Evolutionary conservation across 2,329 filamentous ascomycete genomes (phyloP).

Genomic region (Ophiostoma sp.): DNA sequence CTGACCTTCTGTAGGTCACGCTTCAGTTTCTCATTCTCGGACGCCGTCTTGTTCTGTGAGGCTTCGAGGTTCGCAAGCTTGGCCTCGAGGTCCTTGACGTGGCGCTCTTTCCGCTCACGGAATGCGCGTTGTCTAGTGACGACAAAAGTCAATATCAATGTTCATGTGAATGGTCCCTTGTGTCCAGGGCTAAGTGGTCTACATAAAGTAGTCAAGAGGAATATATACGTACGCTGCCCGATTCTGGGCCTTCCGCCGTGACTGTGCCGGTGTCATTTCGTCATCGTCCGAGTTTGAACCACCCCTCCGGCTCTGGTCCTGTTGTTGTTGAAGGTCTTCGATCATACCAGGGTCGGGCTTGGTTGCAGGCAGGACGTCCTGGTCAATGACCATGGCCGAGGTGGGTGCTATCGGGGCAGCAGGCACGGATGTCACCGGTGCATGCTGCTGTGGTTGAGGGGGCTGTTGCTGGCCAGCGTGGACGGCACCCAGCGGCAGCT

Average conservation of each 20-base stretch:
- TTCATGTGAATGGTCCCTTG: not conserved
- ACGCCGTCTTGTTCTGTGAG: constrained; percentile 67
- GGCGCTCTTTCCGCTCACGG: constrained; percentile 90
- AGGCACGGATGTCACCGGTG: not conserved
- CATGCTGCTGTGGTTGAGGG: constrained; percentile 29
- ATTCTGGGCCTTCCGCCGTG: constrained; percentile 61
- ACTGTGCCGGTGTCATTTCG: constrained; percentile 58
- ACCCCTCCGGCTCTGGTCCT: constrained; percentile 35
- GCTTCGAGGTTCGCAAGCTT: constrained; percentile 78
- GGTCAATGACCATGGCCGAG: constrained; percentile 28
- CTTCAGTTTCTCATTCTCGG: constrained; percentile 85
- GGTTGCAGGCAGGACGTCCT: constrained; percentile 39
- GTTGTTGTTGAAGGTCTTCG: constrained; percentile 36
- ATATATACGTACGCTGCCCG: constrained; percentile 58
- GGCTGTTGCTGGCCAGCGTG: constrained; percentile 35
- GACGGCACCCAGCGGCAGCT: constrained; percentile 31
- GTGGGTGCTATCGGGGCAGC: not conserved
- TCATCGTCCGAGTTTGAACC: constrained; percentile 58
- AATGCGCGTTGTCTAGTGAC: constrained; percentile 81
- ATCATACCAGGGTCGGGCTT: constrained; percentile 41
- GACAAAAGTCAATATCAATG: not conserved
- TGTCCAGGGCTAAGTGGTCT: not conserved
- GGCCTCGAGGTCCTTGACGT: constrained; percentile 84
- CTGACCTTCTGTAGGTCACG: constrained; percentile 78
- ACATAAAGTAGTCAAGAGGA: not conserved